Evolutionary conservation across 495 filamentous ascomycete genomes (phyloP).

Genomic region (Talaromyces nanjingensis): DNA sequence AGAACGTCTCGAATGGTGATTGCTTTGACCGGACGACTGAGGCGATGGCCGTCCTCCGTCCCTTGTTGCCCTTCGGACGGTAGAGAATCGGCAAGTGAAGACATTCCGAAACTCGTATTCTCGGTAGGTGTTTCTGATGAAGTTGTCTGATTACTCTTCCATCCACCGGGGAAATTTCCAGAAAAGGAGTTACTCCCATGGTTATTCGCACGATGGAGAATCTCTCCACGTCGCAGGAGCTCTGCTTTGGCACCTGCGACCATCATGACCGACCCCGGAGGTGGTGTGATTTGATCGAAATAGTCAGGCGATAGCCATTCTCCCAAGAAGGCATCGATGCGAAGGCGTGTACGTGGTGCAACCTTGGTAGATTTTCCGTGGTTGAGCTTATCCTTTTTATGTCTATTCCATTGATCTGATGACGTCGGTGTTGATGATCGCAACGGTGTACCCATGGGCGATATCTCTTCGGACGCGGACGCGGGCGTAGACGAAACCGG

Average conservation of each 20-base stretch:
- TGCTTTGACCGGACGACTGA: not conserved
- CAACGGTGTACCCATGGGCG: constrained; percentile 5
- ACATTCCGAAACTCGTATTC: constrained; percentile 17
- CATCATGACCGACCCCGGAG: constrained; percentile 80
- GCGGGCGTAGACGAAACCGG: constrained; percentile 5
- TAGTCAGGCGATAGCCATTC: constrained; percentile 95
- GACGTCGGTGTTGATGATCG: constrained; percentile 17
- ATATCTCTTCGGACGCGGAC: constrained; percentile 14
- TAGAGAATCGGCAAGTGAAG: constrained; percentile 4
- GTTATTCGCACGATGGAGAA: constrained; percentile 21
- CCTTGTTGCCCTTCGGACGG: not conserved
- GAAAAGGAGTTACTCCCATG: constrained; percentile 20
- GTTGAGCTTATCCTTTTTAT: constrained; percentile 7
- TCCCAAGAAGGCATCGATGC: constrained; percentile 86
- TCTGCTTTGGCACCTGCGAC: constrained; percentile 80
- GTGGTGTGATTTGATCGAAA: constrained; percentile 84
- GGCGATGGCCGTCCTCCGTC: not conserved
- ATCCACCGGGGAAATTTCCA: constrained; percentile 57
- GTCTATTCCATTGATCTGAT: constrained; percentile 1
- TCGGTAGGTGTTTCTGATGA: constrained; percentile 19
- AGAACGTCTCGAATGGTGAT: constrained; percentile 5
- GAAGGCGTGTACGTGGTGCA: constrained; percentile 35
- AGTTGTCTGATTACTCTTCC: constrained; percentile 37
- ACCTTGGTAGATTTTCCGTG: constrained; percentile 14
- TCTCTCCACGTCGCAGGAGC: constrained; percentile 61